These are phyloP conservation scores for Zoysia matrella DNA, from an alignment of 202 grass and related monocot genomes.

Conservation along the genomic window DNA sequence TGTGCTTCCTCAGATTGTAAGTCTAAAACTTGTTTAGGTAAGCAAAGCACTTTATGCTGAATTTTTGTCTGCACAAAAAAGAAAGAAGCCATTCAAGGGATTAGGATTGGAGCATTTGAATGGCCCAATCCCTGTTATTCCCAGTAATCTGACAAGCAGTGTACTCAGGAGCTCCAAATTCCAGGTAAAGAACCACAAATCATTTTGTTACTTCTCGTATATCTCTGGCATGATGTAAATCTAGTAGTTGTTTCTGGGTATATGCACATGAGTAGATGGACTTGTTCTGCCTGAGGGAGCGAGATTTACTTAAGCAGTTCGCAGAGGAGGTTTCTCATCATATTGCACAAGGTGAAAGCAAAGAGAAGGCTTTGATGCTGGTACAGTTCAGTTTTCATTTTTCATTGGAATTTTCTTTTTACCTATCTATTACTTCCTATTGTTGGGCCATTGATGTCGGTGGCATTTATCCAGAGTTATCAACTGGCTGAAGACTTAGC, in stretches of 20 bases:
- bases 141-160: constrained; percentile 66
- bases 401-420: constrained; percentile 5
- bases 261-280: constrained; percentile 59
- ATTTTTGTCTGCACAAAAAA: constrained; percentile 69
- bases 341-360: constrained; percentile 69
- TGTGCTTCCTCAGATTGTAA: constrained; percentile 33
- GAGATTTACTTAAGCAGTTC: constrained; percentile 76
- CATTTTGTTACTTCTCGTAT: constrained; percentile 23
- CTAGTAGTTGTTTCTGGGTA: not conserved
- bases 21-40: constrained; percentile 63
- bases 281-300: constrained; percentile 87
- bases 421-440: constrained; percentile 19
- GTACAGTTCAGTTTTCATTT: constrained; percentile 49
- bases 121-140: constrained; percentile 73
- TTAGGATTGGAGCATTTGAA: constrained; percentile 93
- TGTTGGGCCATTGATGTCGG: constrained; percentile 27
- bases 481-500: constrained; percentile 92
- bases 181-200: constrained; percentile 66
- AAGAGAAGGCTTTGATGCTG: constrained; percentile 78
- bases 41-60: constrained; percentile 94
- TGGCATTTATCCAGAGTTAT: constrained; percentile 64
- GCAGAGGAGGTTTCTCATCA: constrained; percentile 66
- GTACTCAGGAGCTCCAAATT: constrained; percentile 75
- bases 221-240: constrained; percentile 22
- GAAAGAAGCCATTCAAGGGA: constrained; percentile 71